Evolutionary conservation across 371 early-diverging fungal genomes (phyloP).

Genomic region (Dinochytrium kinnereticum): DNA sequence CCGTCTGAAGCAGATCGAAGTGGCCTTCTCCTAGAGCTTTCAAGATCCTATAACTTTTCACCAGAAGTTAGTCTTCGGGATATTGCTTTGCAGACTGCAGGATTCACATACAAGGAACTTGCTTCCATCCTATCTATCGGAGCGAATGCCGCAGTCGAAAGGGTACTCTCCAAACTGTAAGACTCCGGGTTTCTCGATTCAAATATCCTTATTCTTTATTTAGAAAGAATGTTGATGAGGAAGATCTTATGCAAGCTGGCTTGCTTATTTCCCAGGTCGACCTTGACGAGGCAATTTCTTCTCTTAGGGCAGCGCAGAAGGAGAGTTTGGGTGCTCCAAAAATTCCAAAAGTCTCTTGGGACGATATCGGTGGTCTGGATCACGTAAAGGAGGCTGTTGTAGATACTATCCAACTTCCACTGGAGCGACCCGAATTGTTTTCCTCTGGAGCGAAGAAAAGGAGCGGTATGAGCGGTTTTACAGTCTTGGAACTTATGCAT

Average conservation of each 20-base stretch:
- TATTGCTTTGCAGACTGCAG: slow-evolving; percentile 90
- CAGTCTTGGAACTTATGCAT: no score
- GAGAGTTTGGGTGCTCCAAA: slow-evolving; percentile 96
- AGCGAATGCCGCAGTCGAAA: slow-evolving; percentile 69
- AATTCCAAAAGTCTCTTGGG: slow-evolving; percentile 68
- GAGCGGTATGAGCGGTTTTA: slow-evolving; percentile 64
- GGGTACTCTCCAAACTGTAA: slow-evolving; percentile 65
- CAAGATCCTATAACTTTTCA: slow-evolving; percentile 50
- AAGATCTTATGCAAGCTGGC: slow-evolving; percentile 71
- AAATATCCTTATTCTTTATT: no score
- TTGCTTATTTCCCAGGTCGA: slow-evolving; percentile 75
- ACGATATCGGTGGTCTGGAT: slow-evolving; percentile 99
- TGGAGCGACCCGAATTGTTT: slow-evolving; percentile 97
- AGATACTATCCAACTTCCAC: slow-evolving; percentile 98
- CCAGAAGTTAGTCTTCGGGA: slow-evolving; percentile 60
- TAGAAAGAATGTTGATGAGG: slow-evolving; percentile 12
- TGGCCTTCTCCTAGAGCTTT: slow-evolving; percentile 28
- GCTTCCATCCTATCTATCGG: slow-evolving; percentile 76
- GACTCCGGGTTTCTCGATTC: no score
- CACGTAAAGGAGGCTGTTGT: slow-evolving; percentile 96
- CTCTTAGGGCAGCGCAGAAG: slow-evolving; percentile 82
- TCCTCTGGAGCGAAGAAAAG: slow-evolving; percentile 97
- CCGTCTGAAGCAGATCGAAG: slow-evolving; percentile 40
- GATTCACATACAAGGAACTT: slow-evolving; percentile 86
- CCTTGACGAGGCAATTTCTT: slow-evolving; percentile 77